These are phyloP conservation scores for Rhodotorula diobovata DNA, from an alignment of 768 basidiomycete genomes.

Conservation along the genomic window DNA sequence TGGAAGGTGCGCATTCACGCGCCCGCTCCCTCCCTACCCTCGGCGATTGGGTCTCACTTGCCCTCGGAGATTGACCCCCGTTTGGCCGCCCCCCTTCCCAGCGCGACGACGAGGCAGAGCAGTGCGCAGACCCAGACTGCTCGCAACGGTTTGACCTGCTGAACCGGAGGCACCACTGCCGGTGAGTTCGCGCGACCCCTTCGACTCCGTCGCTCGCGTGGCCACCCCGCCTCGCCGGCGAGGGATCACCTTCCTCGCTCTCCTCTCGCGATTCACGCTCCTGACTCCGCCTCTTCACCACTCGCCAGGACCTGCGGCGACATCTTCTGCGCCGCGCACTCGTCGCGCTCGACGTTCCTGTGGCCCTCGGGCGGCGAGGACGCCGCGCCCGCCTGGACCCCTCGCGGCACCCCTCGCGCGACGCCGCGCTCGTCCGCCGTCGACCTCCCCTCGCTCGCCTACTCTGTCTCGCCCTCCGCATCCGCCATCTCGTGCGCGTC, in stretches of 20 bases:
- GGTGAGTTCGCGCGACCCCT: constrained; percentile 1
- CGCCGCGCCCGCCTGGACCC: constrained; percentile 13
- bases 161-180: constrained; percentile 36
- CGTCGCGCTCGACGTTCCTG: constrained; percentile 34
- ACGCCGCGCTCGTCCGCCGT: constrained; percentile 35
- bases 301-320: constrained; percentile 30
- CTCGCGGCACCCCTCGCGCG: constrained; percentile 28
- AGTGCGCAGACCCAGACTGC: constrained; percentile 35
- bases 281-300: neutral
- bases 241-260: no score
- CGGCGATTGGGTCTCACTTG: neutral
- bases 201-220: neutral
- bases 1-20: constrained; percentile 32
- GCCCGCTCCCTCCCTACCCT: no score
- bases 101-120: constrained; percentile 22
- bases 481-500: constrained; percentile 20
- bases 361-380: constrained; percentile 25
- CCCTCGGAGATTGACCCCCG: neutral
- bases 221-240: no score
- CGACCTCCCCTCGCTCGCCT: constrained; percentile 34
- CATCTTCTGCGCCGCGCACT: constrained; percentile 33
- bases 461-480: constrained; percentile 21
- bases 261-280: neutral
- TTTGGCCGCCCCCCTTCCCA: neutral
- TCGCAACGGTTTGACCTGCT: constrained; percentile 29